Evolutionary conservation across 345 rosid genomes (phyloP), one percentile per base, ranked within the genome.

Genomic region (Eucalyptus regnans): DNA sequence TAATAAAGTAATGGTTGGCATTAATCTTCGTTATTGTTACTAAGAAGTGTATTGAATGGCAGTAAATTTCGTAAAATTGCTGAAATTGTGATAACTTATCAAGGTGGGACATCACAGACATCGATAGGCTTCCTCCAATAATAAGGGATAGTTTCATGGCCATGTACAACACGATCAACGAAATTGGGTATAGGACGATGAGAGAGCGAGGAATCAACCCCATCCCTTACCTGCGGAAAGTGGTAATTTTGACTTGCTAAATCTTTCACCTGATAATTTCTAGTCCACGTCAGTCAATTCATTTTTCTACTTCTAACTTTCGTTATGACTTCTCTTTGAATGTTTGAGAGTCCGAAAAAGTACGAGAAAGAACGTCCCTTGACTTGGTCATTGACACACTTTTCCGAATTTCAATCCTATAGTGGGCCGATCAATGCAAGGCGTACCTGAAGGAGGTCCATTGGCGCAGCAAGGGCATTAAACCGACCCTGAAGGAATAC

Each of bases 381-480:
- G 76, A 14, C 76, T n/a, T n/a, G 37, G 41, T 66, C 76, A 64
- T 29, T n/a, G 76, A 66, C 20, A 14, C 41, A 3, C 20, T 15
- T 66, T n/a, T 66, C 8, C 27, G 20, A 56, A 87, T 68, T 18
- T 27, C 10, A n/a, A 60, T 60, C 27, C 48, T 20, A 10, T 51
- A 88, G 90, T 88, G 91, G 91, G 52, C 87, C 23, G 51, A 88
- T 43, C 22, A 86, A 15, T 90, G 91, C 46, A 88, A 86, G 41
- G 86, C 90, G n/a, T 87, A 50, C 41, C 43, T 90, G 27, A 50
- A 11, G 29, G 91, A 90, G 68, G 88, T 87, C 37, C 85, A 85
- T 52, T 90, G 89, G 91, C 85, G 64, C 54, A 54, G 88, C 83
- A 48, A 60, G 13, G 91, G 88, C 27, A 58, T 86, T 43, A 88